Evolutionary conservation across 2,329 filamentous ascomycete species (phyloP).

Genomic region (Nemania diffusa): DNA sequence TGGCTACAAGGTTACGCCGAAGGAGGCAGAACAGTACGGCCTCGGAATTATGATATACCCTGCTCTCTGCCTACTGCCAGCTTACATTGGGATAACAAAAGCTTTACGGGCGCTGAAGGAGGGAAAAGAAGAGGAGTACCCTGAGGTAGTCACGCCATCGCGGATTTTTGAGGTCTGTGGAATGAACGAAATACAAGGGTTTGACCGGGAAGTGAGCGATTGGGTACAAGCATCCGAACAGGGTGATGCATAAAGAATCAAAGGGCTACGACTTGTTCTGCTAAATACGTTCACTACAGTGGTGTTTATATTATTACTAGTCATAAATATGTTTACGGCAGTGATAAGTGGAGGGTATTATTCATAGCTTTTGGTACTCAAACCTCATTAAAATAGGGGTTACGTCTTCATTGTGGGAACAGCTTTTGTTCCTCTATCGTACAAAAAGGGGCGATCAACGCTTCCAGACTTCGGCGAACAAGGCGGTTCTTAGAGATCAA

Average conservation of each 20-base stretch:
- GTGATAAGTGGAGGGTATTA: too few species aligned
- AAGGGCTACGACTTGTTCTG: too few species aligned
- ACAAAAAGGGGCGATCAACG: not conserved
- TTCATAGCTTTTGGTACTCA: too few species aligned
- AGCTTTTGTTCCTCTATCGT: not conserved
- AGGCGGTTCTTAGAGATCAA: not conserved
- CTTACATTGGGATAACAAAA: constrained; percentile 16
- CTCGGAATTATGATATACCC: constrained; percentile 19
- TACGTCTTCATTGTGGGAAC: too few species aligned
- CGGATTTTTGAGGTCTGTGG: constrained; percentile 21
- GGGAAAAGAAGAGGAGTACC: constrained; percentile 2
- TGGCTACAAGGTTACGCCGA: constrained; percentile 17
- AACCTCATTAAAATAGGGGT: not conserved
- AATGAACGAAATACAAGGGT: constrained; percentile 21
- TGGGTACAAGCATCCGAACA: constrained; percentile 18
- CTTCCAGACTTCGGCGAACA: not conserved
- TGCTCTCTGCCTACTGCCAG: constrained; percentile 14
- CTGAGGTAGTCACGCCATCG: not conserved
- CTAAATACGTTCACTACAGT: too few species aligned
- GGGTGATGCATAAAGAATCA: not conserved
- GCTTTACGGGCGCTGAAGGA: constrained; percentile 16
- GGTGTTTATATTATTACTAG: too few species aligned
- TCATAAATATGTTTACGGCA: too few species aligned
- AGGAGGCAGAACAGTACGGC: constrained; percentile 13
- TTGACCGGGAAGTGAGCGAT: constrained; percentile 15